Conservation (phyloP, 2,329 filamentous ascomycete species). For the Penicillium sp. region DNA sequence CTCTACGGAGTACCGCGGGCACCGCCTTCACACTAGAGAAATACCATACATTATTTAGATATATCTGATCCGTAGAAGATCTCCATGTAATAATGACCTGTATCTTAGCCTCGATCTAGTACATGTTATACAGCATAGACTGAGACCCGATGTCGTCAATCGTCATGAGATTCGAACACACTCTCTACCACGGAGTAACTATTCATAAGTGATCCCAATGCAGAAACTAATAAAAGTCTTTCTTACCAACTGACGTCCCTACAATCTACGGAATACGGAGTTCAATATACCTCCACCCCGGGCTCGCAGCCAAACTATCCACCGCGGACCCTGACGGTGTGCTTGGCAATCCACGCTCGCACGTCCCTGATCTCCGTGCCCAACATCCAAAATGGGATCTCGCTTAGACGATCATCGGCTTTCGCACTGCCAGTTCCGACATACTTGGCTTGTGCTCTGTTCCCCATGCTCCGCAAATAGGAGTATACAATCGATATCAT, state of each 20-base stretch:
- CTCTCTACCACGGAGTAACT: no score
- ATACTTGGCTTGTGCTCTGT: not conserved
- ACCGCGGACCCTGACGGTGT: constrained; percentile 21
- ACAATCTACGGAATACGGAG: no score
- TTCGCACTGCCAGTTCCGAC: not conserved
- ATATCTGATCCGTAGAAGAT: no score
- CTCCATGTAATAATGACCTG: no score
- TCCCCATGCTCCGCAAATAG: not conserved
- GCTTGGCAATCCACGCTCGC: constrained; percentile 14
- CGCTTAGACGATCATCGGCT: constrained; percentile 3
- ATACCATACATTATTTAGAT: not conserved
- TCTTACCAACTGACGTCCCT: no score
- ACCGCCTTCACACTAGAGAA: not conserved
- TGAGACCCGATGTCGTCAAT: no score
- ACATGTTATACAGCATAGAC: no score
- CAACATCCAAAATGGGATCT: not conserved
- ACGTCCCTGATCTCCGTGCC: constrained; percentile 16
- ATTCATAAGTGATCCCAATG: no score
- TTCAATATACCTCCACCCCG: not conserved
- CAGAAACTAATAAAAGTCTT: no score
- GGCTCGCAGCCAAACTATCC: constrained; percentile 11
- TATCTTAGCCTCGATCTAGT: no score
- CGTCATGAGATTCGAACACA: no score
- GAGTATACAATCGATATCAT: no score
- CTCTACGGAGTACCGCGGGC: not conserved